Percentiles rank a stretch among this genome's conserved stretches.
Evolutionary conservation across 352 stramenopile species (phyloP).

Genomic region (Peronospora farinosa): DNA sequence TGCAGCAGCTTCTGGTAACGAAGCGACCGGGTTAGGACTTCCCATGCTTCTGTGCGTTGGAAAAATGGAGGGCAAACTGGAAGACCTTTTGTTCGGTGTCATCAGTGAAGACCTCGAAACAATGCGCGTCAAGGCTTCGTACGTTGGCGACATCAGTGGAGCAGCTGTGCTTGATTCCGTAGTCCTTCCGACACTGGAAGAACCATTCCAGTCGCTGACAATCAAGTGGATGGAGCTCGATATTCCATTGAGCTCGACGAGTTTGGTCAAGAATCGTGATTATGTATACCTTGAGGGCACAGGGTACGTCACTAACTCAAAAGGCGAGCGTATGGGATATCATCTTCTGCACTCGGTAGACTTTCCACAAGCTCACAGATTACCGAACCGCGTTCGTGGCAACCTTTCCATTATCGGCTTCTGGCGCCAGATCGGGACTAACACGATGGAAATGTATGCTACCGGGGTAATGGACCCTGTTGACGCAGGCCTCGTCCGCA

Average conservation of each 20-base stretch:
- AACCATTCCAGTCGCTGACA: conserved; percentile 25
- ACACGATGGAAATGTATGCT: conserved; percentile 31
- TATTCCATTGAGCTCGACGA: conserved; percentile 16
- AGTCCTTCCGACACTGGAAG: conserved; percentile 19
- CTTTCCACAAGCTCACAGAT: conserved; percentile 17
- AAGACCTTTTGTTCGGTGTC: conserved; percentile 33
- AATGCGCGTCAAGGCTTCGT: conserved; percentile 36
- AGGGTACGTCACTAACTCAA: conserved; percentile 13
- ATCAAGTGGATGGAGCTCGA: conserved; percentile 31
- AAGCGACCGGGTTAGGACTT: conserved; percentile 13
- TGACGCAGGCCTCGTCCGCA: conserved; percentile 24
- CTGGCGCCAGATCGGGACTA: conserved; percentile 34
- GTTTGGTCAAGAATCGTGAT: conserved; percentile 32
- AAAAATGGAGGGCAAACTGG: conserved; percentile 23
- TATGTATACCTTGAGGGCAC: conserved; percentile 37
- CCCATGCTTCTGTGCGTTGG: conserved; percentile 29
- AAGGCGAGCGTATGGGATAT: conserved; percentile 28
- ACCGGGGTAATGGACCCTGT: conserved; percentile 14
- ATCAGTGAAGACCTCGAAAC: conserved; percentile 30
- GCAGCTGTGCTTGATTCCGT: conserved; percentile 30
- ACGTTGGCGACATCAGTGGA: conserved; percentile 30
- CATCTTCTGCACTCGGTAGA: conserved; percentile 22
- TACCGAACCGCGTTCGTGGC: conserved; percentile 36
- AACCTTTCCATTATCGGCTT: conserved; percentile 42
- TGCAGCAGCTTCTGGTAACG: conserved; percentile 3